Percentiles rank a stretch among this genome's conserved stretches.
Evolutionary conservation across 1,139 yeast genomes (phyloP).

Genomic region (Sugiyamaella neomexicana): DNA sequence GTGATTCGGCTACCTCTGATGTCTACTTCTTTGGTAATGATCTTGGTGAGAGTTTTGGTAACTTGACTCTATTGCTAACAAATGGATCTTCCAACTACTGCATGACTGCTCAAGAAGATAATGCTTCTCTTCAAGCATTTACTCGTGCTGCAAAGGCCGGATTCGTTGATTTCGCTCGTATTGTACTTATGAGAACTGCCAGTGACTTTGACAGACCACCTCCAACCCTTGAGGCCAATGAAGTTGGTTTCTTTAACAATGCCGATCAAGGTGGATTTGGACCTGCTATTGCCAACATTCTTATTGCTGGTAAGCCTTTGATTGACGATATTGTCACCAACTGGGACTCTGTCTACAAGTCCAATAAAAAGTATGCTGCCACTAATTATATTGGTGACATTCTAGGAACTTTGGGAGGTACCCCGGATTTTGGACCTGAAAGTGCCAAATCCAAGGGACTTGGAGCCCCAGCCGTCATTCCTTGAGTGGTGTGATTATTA

Average conservation of each 20-base stretch:
- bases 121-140: slow-evolving; percentile 63
- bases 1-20: slow-evolving; percentile 65
- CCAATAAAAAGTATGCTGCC: slow-evolving; percentile 44
- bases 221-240: slow-evolving; percentile 45
- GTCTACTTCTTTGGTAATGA: slow-evolving; percentile 58
- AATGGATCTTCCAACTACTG: slow-evolving; percentile 63
- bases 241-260: slow-evolving; percentile 53
- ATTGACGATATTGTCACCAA: slow-evolving; percentile 53
- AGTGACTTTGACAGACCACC: slow-evolving; percentile 64
- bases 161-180: slow-evolving; percentile 56
- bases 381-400: slow-evolving; percentile 62
- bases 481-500: slow-evolving; percentile 1
- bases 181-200: slow-evolving; percentile 62
- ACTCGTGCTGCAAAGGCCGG: slow-evolving; percentile 57
- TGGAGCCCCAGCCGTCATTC: slow-evolving; percentile 12
- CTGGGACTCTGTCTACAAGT: slow-evolving; percentile 53
- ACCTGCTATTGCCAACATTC: slow-evolving; percentile 55
- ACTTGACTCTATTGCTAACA: slow-evolving; percentile 52
- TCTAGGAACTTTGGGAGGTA: slow-evolving; percentile 51
- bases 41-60: slow-evolving; percentile 53
- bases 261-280: slow-evolving; percentile 54
- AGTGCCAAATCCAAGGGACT: slow-evolving; percentile 5
- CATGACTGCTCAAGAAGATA: slow-evolving; percentile 68
- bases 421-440: slow-evolving; percentile 35
- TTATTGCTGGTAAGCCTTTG: slow-evolving; percentile 56